Percentiles rank a stretch among this genome's conserved stretches.
phyloP scores from a whole-genome alignment of 176 grass and related monocot species.

The Themeda triandra region DNA sequence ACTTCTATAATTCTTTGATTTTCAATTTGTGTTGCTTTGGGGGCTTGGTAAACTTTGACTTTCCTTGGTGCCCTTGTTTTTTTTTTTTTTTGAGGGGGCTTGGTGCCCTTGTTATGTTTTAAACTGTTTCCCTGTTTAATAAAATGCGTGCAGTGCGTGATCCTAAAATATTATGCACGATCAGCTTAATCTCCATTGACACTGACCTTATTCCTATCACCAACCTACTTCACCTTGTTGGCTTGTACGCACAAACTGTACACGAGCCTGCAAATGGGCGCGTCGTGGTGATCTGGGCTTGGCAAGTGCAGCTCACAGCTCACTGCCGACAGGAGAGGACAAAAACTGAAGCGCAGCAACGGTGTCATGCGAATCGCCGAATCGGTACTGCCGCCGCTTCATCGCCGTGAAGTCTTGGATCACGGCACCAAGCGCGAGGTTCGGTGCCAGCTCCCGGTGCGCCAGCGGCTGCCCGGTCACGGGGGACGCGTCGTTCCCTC shows the following conservation, averaged over 20 bases:
- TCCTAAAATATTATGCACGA: too few species aligned
- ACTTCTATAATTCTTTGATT: too few species aligned
- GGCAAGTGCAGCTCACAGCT: background rate
- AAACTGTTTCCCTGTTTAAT: too few species aligned
- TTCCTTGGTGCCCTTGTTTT: too few species aligned
- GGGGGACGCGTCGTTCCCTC: constrained; percentile 39
- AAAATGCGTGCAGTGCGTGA: too few species aligned
- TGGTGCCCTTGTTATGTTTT: too few species aligned
- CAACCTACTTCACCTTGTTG: background rate
- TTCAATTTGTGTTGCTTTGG: too few species aligned
- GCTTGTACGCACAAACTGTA: background rate
- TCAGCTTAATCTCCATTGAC: too few species aligned
- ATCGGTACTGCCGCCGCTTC: constrained; percentile 9
- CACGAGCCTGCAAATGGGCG: background rate
- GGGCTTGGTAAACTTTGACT: too few species aligned
- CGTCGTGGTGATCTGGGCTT: background rate
- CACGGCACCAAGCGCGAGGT: constrained; percentile 37
- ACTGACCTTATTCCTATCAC: background rate
- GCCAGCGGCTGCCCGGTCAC: constrained; percentile 50
- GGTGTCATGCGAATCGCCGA: background rate
- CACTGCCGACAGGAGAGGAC: background rate
- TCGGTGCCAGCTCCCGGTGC: constrained; percentile 48
- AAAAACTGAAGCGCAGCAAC: background rate
- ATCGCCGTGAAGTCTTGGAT: constrained; percentile 44
- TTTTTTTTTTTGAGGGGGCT: too few species aligned